phyloP scores from a whole-genome alignment of 1,284 basidiomycete genomes.

The Gymnopus androsaceus region DNA sequence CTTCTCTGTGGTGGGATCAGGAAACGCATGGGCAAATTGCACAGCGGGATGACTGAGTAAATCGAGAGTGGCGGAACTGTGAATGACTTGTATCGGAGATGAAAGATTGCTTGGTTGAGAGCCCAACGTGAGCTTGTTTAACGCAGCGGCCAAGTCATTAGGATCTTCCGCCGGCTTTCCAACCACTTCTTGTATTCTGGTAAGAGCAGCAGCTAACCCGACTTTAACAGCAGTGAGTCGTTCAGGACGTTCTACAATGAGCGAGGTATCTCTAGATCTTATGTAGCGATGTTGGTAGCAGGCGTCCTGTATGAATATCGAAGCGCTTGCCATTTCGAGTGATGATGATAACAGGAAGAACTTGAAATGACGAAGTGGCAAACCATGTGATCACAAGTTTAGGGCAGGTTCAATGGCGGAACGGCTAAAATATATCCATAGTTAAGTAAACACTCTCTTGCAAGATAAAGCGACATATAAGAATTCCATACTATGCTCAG shows the following conservation, averaged over 20 bases:
- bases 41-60: slow-evolving; percentile 65
- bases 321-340: slow-evolving; percentile 2
- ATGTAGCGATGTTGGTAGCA: slow-evolving; percentile 80
- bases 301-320: slow-evolving; percentile 60
- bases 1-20: slow-evolving; percentile 40
- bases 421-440: no score
- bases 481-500: no score
- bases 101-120: slow-evolving; percentile 16
- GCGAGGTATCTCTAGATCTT: slow-evolving; percentile 69
- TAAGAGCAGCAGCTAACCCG: slow-evolving; percentile 77
- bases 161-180: slow-evolving; percentile 25
- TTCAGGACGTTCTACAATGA: slow-evolving; percentile 87
- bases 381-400: no score
- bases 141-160: slow-evolving; percentile 56
- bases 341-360: background rate
- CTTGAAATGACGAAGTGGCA: no score
- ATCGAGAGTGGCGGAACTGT: slow-evolving; percentile 55
- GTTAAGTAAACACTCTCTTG: no score
- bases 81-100: slow-evolving; percentile 44
- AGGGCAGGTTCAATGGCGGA: no score
- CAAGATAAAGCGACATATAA: no score
- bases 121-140: slow-evolving; percentile 57
- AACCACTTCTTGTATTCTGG: slow-evolving; percentile 59
- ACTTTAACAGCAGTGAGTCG: slow-evolving; percentile 81
- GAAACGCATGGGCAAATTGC: slow-evolving; percentile 66